phyloP scores from a whole-genome alignment of 2,329 filamentous ascomycete genomes.

The Rhynchosporium secalis region DNA sequence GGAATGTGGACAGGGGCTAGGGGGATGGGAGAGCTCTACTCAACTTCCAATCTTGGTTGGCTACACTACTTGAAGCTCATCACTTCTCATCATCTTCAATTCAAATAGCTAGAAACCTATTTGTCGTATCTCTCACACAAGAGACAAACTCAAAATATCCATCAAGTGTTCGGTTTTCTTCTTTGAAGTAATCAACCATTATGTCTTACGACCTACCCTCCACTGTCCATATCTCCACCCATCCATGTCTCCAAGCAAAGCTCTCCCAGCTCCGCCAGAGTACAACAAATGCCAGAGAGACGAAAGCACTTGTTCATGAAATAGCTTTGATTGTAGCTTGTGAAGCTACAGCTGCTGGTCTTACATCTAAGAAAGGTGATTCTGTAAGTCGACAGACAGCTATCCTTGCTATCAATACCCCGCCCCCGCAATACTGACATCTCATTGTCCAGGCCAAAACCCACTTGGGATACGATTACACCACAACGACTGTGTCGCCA shows the following conservation, averaged over 20 bases:
- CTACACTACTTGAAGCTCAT: slow-evolving; percentile 11
- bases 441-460: slow-evolving; percentile 65
- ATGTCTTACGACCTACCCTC: slow-evolving; percentile 48
- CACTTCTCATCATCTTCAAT: slow-evolving; percentile 11
- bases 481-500: slow-evolving; percentile 57
- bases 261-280: slow-evolving; percentile 83
- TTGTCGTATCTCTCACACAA: neutral
- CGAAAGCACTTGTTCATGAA: slow-evolving; percentile 80
- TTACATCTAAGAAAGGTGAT: slow-evolving; percentile 58
- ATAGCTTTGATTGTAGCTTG: slow-evolving; percentile 80
- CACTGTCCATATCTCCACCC: slow-evolving; percentile 75
- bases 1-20: slow-evolving; percentile 11
- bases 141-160: neutral
- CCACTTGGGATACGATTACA: slow-evolving; percentile 75
- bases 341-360: slow-evolving; percentile 70
- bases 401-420: slow-evolving; percentile 5
- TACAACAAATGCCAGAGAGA: slow-evolving; percentile 68
- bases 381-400: slow-evolving; percentile 52
- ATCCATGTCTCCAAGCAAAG: slow-evolving; percentile 86
- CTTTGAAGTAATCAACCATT: slow-evolving; percentile 13
- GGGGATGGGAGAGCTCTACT: neutral
- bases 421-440: slow-evolving; percentile 19
- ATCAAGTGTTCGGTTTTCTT: neutral
- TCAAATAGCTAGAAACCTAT: neutral
- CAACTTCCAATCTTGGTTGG: slow-evolving; percentile 11